phyloP scores from a whole-genome alignment of 768 basidiomycete genomes.

The Lactifluus hygrophoroides region DNA sequence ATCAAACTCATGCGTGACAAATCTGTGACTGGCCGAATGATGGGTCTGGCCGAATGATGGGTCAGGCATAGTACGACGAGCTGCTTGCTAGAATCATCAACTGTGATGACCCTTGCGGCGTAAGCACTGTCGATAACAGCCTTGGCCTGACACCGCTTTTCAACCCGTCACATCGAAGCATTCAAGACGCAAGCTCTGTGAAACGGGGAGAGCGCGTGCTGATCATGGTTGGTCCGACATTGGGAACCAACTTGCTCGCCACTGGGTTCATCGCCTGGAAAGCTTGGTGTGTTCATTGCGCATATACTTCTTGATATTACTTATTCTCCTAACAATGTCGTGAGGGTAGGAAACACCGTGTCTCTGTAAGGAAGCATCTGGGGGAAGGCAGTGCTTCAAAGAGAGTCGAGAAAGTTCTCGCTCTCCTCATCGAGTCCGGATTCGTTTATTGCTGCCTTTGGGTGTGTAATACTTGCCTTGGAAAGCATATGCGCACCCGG shows the following conservation, averaged over 20 bases:
- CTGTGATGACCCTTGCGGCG: too few species aligned
- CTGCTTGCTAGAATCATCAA: too few species aligned
- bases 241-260: constrained; percentile 9
- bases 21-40: too few species aligned
- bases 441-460: constrained; percentile 12
- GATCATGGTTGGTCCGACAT: constrained; percentile 5
- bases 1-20: too few species aligned
- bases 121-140: too few species aligned
- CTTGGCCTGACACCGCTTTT: neutral
- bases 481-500: neutral
- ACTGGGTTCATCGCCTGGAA: constrained; percentile 13
- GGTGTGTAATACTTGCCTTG: neutral
- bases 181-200: neutral
- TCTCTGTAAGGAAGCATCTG: neutral
- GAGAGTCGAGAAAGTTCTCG: constrained; percentile 11
- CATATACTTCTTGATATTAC: neutral
- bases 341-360: constrained; percentile 4
- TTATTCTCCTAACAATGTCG: neutral
- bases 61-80: too few species aligned
- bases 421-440: constrained; percentile 12
- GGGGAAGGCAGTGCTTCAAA: constrained; percentile 1
- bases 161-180: neutral
- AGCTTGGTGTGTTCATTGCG: neutral
- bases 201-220: neutral
- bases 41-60: too few species aligned